Evolutionary conservation across 371 early-diverging fungal genomes (phyloP).

Genomic region (Mucor lusitanicus): DNA sequence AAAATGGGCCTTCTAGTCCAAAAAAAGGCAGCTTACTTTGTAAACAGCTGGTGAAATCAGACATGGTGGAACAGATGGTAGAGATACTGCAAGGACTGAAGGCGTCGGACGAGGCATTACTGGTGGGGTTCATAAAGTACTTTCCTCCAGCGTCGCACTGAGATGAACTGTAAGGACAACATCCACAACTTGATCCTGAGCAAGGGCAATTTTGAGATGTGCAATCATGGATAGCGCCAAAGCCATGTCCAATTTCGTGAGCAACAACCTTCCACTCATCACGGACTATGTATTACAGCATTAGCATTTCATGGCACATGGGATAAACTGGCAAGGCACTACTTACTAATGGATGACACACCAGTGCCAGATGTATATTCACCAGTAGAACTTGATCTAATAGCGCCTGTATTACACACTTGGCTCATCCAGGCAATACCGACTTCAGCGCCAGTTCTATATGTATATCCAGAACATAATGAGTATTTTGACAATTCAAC

Average conservation of each 20-base stretch:
- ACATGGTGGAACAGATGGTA: constrained; percentile 66
- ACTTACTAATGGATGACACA: constrained; percentile 77
- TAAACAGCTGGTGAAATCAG: constrained; percentile 57
- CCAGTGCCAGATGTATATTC: constrained; percentile 82
- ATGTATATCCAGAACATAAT: too few relatives aligned
- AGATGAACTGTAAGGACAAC: constrained; percentile 73
- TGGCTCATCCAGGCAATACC: constrained; percentile 94
- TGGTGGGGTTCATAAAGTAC: constrained; percentile 89
- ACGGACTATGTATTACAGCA: constrained; percentile 46
- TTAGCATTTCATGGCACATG: not conserved
- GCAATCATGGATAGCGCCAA: constrained; percentile 83
- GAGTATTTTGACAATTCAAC: too few relatives aligned
- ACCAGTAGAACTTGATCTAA: not conserved
- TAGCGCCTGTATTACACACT: constrained; percentile 64
- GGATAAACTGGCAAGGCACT: not conserved
- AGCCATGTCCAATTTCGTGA: constrained; percentile 95
- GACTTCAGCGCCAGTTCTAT: constrained; percentile 79
- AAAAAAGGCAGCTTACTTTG: constrained; percentile 32
- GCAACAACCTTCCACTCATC: constrained; percentile 96
- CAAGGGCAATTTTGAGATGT: constrained; percentile 61
- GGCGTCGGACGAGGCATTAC: constrained; percentile 65
- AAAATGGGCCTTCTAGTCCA: too few relatives aligned
- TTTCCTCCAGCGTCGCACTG: constrained; percentile 81
- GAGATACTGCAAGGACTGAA: constrained; percentile 85
- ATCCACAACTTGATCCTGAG: constrained; percentile 51